Percentiles rank a stretch among this genome's conserved stretches.
Conservation (phyloP, 202 grass and related monocot species). For the Tripidium arundinaceum region DNA sequence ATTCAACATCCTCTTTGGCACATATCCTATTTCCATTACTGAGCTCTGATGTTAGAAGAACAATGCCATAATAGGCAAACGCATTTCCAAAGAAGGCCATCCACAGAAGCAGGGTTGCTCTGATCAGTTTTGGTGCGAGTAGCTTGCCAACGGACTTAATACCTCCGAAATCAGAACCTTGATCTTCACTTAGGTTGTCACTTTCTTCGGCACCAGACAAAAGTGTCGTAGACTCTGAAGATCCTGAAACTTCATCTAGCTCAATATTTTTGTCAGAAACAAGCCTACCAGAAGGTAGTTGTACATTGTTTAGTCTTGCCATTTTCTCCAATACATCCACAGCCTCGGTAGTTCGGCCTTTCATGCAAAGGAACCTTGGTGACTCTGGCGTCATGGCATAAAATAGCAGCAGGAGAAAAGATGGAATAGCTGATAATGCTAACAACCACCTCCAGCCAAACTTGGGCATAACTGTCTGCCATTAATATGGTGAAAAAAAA, state of each 20-base stretch:
- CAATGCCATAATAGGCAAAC: slow-evolving; percentile 97
- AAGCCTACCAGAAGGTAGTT: slow-evolving; percentile 63
- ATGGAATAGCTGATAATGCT: slow-evolving; percentile 69
- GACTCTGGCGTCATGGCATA: slow-evolving; percentile 78
- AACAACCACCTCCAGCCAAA: slow-evolving; percentile 95
- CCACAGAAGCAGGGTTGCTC: slow-evolving; percentile 93
- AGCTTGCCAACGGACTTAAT: slow-evolving; percentile 55
- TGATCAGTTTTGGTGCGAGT: slow-evolving; percentile 60
- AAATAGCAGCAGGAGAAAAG: slow-evolving; percentile 82
- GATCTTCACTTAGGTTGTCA: slow-evolving; percentile 27
- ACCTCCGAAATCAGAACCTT: slow-evolving; percentile 49
- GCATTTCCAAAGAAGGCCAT: slow-evolving; percentile 97
- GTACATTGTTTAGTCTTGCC: slow-evolving; percentile 62
- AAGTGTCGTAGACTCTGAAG: slow-evolving; percentile 56
- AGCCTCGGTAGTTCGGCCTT: slow-evolving; percentile 54
- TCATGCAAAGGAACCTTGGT: slow-evolving; percentile 89
- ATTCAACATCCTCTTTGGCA: slow-evolving; percentile 52
- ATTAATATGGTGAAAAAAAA: slow-evolving; percentile 29
- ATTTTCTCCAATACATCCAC: slow-evolving; percentile 67
- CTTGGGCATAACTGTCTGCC: slow-evolving; percentile 82
- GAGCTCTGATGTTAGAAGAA: slow-evolving; percentile 89
- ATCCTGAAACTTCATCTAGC: slow-evolving; percentile 59
- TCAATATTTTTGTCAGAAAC: slow-evolving; percentile 76
- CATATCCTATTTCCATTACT: slow-evolving; percentile 85
- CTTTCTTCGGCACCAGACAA: slow-evolving; percentile 44